Evolutionary conservation across 2,329 filamentous ascomycete genomes (phyloP).

Genomic region (Microsporum audouinii): DNA sequence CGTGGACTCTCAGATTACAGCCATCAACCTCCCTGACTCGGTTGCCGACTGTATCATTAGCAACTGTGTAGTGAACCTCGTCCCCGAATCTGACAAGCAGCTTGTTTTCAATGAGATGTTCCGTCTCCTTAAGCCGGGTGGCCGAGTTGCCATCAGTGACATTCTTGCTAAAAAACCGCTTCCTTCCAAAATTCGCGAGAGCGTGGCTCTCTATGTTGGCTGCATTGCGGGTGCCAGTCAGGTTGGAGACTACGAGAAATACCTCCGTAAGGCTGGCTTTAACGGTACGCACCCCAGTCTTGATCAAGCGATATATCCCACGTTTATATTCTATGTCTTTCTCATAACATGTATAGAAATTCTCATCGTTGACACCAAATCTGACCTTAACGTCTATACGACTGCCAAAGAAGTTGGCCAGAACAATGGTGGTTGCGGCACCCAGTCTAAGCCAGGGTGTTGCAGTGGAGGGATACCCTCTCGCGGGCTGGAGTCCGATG

Average conservation of each 20-base stretch:
- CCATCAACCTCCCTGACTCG: conserved; percentile 34
- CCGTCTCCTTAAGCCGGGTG: conserved; percentile 46
- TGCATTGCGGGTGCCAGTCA: conserved; percentile 49
- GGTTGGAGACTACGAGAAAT: conserved; percentile 42
- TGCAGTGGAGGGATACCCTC: conserved; percentile 4
- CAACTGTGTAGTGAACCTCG: conserved; percentile 54
- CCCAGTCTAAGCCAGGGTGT: background rate
- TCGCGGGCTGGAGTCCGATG: background rate
- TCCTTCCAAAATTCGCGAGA: conserved; percentile 37
- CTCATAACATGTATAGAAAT: conserved; percentile 25
- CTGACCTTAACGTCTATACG: conserved; percentile 40
- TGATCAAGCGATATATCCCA: conserved; percentile 1
- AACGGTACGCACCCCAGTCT: conserved; percentile 24
- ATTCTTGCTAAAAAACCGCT: conserved; percentile 45
- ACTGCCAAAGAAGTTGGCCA: conserved; percentile 15
- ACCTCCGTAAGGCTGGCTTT: conserved; percentile 43
- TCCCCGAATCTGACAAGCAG: conserved; percentile 43
- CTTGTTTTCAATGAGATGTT: conserved; percentile 47
- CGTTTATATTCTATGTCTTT: background rate
- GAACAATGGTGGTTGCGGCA: conserved; percentile 13
- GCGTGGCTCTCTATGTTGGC: conserved; percentile 47
- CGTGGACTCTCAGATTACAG: conserved; percentile 42
- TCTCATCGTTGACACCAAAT: conserved; percentile 36
- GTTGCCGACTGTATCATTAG: conserved; percentile 48
- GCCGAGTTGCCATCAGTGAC: conserved; percentile 49